Base-by-base conservation (phyloP, 2,329 filamentous ascomycete species). In the Aspergillus texensis region DNA sequence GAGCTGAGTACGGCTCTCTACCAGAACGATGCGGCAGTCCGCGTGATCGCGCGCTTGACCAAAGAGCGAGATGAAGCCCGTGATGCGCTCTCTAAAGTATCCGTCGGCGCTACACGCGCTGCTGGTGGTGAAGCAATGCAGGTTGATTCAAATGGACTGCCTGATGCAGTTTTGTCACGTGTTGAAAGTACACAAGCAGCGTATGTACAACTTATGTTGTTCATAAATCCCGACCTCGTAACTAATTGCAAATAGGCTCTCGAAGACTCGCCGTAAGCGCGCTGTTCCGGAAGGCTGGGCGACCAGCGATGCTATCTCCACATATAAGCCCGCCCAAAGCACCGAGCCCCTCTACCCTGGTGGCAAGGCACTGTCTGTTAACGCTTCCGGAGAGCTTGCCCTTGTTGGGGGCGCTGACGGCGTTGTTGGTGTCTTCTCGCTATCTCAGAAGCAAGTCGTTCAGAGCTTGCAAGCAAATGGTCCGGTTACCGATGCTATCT, bases 21-120 rank as follows among this genome's bases (percentile, higher is more conserved):
- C 80, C 94, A 98, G 80, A 92, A 98, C 72, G 95, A 99, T 83
- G 94, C 95, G 2, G 95, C 95, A n/a, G 89, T 96, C 57, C 87
- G 95, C 67, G 95, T 99, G 56, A 97, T 99, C 79, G 93, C 93
- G 68, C 88, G 94, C 55, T 77, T 99, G 76, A 91, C 91, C n/a
- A 90, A 88, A 76, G 95, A 99, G 83, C 84, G 95, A 67, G 94
- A 99, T 72, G 94, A 98, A 78, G 94, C 95, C 53, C 86, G 94
- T 68, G 91, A 95, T 79, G 92, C 95, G 16, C 82, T 99, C 58
- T 93, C 93, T 41, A 93, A 92, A 75, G 86, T 98, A 16, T 92
- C 91, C 2, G 88, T 97, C 52, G 88, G 88, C 30, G 84, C 84
- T 32, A 81, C 81, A 53, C 80, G 61, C 16, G 54, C 61, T 79